Conservation (phyloP, 1,284 basidiomycete species). For the Boletus mariae region DNA sequence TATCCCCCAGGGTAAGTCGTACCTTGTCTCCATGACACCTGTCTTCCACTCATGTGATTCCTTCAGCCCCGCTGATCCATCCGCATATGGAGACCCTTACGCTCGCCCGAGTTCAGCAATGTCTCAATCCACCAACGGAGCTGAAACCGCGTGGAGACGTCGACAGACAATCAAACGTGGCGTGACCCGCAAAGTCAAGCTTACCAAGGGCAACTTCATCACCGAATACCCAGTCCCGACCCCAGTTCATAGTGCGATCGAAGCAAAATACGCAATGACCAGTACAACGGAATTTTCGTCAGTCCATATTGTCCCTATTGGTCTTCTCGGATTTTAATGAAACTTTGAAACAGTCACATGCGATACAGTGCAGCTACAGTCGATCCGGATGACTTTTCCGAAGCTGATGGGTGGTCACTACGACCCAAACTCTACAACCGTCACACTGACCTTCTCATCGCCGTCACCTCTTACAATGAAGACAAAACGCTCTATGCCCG, state of each 20-base stretch:
- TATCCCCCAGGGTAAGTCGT: slow-evolving; percentile 67
- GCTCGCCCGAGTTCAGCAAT: slow-evolving; percentile 59
- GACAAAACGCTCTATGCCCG: slow-evolving; percentile 93
- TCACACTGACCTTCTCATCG: slow-evolving; percentile 91
- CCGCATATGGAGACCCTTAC: slow-evolving; percentile 66
- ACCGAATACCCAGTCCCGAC: slow-evolving; percentile 89
- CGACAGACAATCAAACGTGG: slow-evolving; percentile 91
- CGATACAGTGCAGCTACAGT: slow-evolving; percentile 90
- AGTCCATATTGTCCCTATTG: slow-evolving; percentile 31
- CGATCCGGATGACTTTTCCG: slow-evolving; percentile 91
- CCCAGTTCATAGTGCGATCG: slow-evolving; percentile 82
- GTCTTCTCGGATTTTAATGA: slow-evolving; percentile 9
- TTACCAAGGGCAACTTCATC: slow-evolving; percentile 90
- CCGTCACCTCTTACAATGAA: slow-evolving; percentile 86
- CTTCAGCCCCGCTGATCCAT: slow-evolving; percentile 56
- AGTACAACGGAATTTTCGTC: slow-evolving; percentile 84
- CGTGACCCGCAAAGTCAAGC: slow-evolving; percentile 89
- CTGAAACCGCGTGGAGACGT: slow-evolving; percentile 76
- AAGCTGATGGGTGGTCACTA: slow-evolving; percentile 79
- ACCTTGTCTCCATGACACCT: background rate
- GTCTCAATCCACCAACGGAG: slow-evolving; percentile 62
- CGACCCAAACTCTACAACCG: slow-evolving; percentile 84
- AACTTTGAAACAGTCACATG: slow-evolving; percentile 62
- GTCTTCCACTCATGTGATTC: background rate
- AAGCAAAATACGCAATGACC: slow-evolving; percentile 70